Conservation (phyloP, 306 rosid genomes). For the Malus asiatica region DNA sequence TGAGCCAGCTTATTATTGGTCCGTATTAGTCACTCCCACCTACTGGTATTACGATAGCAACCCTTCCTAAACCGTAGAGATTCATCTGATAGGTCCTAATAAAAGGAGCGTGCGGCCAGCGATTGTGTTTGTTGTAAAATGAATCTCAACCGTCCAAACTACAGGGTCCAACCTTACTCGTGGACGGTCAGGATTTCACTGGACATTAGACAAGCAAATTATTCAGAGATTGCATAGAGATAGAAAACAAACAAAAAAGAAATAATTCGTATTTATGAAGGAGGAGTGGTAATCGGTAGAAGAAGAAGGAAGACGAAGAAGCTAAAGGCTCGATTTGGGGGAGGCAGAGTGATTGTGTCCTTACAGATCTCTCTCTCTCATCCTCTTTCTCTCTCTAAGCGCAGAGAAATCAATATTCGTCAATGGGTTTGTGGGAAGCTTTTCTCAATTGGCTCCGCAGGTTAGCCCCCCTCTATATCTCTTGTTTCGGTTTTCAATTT, state of each 20-base stretch:
- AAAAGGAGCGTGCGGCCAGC: background rate
- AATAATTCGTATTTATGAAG: background rate
- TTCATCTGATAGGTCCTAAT: background rate
- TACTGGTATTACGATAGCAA: background rate
- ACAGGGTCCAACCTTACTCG: background rate
- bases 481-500: background rate
- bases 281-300: background rate
- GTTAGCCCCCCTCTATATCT: conserved; percentile 16
- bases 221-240: background rate
- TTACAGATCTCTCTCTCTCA: conserved; percentile 15
- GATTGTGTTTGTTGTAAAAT: background rate
- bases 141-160: background rate
- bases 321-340: conserved; percentile 16
- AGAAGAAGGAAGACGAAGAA: conserved; percentile 4
- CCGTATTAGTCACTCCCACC: background rate
- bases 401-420: background rate
- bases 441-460: conserved; percentile 85
- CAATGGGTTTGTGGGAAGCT: conserved; percentile 84
- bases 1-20: background rate
- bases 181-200: background rate
- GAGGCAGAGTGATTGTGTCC: background rate
- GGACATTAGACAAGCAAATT: background rate
- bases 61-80: background rate
- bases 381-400: background rate
- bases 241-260: background rate